These are phyloP conservation scores for Arthrobotrys musiformis DNA, from an alignment of 2,329 filamentous ascomycete genomes.

Conservation along the genomic window DNA sequence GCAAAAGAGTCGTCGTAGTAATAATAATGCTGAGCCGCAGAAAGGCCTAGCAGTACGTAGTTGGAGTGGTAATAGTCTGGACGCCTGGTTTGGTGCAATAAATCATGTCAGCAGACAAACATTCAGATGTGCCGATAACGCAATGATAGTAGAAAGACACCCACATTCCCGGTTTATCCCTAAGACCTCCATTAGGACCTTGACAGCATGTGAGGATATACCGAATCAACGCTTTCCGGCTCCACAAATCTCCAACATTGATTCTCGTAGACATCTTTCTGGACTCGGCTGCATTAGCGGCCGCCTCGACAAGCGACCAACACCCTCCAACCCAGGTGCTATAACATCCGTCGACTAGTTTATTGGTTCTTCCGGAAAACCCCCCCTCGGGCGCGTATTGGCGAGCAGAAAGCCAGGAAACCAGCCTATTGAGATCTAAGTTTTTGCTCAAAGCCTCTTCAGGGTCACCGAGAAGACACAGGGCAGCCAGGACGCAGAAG, in stretches of 20 bases:
- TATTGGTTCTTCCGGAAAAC: constrained; percentile 93
- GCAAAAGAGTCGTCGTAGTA: constrained; percentile 37
- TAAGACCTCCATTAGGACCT: constrained; percentile 79
- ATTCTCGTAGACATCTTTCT: neutral
- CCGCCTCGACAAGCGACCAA: constrained; percentile 89
- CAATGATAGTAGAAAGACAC: constrained; percentile 61
- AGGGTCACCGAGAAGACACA: constrained; percentile 85
- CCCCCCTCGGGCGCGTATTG: constrained; percentile 93
- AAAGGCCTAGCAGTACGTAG: constrained; percentile 58
- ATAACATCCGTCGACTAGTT: constrained; percentile 97
- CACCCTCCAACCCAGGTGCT: constrained; percentile 97
- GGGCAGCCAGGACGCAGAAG: constrained; percentile 89
- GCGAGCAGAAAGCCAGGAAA: constrained; percentile 87
- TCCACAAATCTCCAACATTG: constrained; percentile 72
- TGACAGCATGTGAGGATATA: constrained; percentile 94
- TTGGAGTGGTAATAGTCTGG: constrained; percentile 59
- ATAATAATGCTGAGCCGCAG: constrained; percentile 57
- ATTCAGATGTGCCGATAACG: neutral
- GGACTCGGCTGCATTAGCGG: constrained; percentile 66
- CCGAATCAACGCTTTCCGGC: constrained; percentile 82
- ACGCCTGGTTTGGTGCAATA: constrained; percentile 32
- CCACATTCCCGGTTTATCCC: constrained; percentile 92
- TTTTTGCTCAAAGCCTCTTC: constrained; percentile 62
- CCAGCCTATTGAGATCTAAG: constrained; percentile 79
- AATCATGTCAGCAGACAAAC: neutral